Evolutionary conservation across 2,329 filamentous ascomycete genomes (phyloP), one percentile per base, ranked within the genome.

Genomic region (Metarhizium album): DNA sequence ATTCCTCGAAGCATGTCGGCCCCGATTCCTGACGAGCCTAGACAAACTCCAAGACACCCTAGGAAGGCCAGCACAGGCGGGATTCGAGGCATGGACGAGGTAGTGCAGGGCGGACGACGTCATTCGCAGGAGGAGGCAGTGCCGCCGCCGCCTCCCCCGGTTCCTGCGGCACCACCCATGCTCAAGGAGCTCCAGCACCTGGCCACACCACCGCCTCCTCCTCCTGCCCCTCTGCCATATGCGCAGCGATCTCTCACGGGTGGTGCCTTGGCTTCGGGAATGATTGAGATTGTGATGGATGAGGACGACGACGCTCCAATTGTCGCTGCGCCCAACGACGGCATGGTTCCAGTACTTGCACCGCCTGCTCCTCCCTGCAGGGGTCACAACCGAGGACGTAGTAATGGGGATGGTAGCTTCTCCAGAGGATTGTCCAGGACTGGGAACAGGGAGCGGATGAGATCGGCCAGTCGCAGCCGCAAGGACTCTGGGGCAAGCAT

Each of bases 231-330:
- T 1, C 64, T 82, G 3, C 76, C 76, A 1, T 67, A 73, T 48
- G 67, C 45, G 60, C 67, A 42, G 64, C 68, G 33, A 58, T 63
- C 68, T 2, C 66, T 68, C 7, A 61, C 74, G 45, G 70, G 73
- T 54, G 72, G 75, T 53, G 71, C 71, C 2, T 57, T 72, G 16
- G 73, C 71, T 7, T 75, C 77, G 0, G 79, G 76, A 4, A 75
- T 80, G 59, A 83, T 84, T 55, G 80, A 84, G 62, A 81, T 84
- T 54, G 79, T 84, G 47, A 81, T 82, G 75, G 80, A 84, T 55
- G 78, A 81, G 2, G 76, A 80, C 5, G 72, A 77, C 18, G 61
- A 57, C 11, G 55, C 58, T 3, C 57, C 61, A 20, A 57, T 59
- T 13, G 54, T 46, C 9, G 67, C 67, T 8, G 62, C 65, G 2